Conservation (phyloP, 345 rosid species). For the Iberis pinnata region DNA sequence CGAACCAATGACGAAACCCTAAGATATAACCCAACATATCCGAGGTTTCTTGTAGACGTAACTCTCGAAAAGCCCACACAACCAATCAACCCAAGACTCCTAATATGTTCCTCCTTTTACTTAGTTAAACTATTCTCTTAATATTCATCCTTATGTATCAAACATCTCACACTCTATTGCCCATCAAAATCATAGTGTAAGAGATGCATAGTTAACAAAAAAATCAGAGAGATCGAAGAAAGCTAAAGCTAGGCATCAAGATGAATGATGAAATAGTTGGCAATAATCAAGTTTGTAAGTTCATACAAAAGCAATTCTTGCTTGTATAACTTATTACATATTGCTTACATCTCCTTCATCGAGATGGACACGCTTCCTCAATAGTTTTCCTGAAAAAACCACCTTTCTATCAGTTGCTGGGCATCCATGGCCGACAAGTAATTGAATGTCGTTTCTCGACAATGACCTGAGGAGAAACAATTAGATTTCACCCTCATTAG, state of each 20-base stretch:
- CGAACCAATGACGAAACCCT: background rate
- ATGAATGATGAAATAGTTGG: background rate
- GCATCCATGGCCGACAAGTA: slow-evolving; percentile 88
- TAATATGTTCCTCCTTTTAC: no score
- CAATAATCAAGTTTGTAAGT: no score
- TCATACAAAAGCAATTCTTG: background rate
- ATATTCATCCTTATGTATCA: background rate
- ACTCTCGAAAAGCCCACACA: no score
- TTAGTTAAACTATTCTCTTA: background rate
- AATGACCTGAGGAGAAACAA: slow-evolving; percentile 47
- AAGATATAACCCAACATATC: background rate
- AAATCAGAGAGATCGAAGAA: background rate
- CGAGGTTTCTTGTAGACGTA: background rate
- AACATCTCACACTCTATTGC: background rate
- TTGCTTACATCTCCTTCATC: slow-evolving; percentile 96
- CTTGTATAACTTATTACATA: background rate
- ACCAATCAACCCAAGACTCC: background rate
- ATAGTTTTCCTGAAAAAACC: slow-evolving; percentile 71
- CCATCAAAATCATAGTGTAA: background rate
- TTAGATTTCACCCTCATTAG: background rate
- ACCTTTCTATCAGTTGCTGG: slow-evolving; percentile 82
- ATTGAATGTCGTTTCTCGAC: slow-evolving; percentile 75
- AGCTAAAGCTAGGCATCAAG: background rate
- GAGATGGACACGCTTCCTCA: slow-evolving; percentile 86
- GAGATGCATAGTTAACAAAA: slow-evolving; percentile 1